Evolutionary conservation across 1,284 basidiomycete genomes (phyloP).

Genomic region (Wallemia hederae): DNA sequence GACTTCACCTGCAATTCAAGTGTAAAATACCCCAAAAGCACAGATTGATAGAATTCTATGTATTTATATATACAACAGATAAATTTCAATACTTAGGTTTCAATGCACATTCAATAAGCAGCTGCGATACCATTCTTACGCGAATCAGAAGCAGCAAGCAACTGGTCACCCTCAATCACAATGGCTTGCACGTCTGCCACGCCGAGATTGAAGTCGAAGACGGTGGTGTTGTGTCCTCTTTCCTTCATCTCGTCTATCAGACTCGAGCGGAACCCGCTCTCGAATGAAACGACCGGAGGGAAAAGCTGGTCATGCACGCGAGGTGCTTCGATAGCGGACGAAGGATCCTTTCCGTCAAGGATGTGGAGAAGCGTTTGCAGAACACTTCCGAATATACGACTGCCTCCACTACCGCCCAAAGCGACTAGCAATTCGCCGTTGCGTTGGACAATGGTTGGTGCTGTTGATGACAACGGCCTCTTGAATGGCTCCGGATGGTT

Average conservation of each 20-base stretch:
- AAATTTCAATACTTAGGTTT: background rate
- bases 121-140: constrained; percentile 55
- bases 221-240: constrained; percentile 41
- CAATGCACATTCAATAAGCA: constrained; percentile 27
- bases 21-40: background rate
- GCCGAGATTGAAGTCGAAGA: constrained; percentile 21
- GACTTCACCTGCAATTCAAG: background rate
- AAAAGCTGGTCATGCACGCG: constrained; percentile 79
- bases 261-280: constrained; percentile 27
- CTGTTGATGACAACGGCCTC: constrained; percentile 55
- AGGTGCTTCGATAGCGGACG: constrained; percentile 49
- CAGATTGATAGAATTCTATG: background rate
- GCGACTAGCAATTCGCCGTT: constrained; percentile 40
- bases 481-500: constrained; percentile 68
- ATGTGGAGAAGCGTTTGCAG: constrained; percentile 57
- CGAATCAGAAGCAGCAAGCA: constrained; percentile 46
- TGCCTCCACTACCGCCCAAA: constrained; percentile 62
- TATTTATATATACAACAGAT: background rate
- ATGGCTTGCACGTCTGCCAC: constrained; percentile 46
- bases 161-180: constrained; percentile 22
- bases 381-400: constrained; percentile 50
- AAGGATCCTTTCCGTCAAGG: constrained; percentile 48
- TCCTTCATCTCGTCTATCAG: constrained; percentile 27
- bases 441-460: constrained; percentile 49
- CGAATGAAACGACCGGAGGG: constrained; percentile 33